Evolutionary conservation across 2,329 filamentous ascomycete species (phyloP).

Genomic region (Fusarium succisae): DNA sequence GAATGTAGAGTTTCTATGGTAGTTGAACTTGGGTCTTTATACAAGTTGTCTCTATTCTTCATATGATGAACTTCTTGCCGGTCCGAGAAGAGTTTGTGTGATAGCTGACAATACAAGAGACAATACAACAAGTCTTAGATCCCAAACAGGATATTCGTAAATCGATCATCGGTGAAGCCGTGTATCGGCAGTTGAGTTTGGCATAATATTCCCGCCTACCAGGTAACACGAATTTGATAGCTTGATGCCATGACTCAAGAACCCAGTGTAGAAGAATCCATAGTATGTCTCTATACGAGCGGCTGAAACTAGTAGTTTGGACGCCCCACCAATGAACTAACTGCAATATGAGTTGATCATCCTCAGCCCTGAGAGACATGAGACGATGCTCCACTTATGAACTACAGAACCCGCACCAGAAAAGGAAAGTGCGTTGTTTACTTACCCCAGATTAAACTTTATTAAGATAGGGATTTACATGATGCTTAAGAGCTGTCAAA

Average conservation of each 20-base stretch:
- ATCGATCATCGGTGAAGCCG: background rate
- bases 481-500: background rate
- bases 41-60: background rate
- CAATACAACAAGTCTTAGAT: no score
- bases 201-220: background rate
- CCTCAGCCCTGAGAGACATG: background rate
- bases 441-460: background rate
- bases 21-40: background rate
- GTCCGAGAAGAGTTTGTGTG: background rate
- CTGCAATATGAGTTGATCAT: background rate
- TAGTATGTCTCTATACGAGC: background rate
- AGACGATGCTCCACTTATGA: background rate
- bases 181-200: background rate
- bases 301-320: background rate
- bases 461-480: background rate
- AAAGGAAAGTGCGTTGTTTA: background rate
- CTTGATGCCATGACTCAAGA: background rate
- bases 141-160: background rate
- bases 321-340: background rate
- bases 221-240: background rate
- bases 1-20: accelerated
- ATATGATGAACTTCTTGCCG: background rate
- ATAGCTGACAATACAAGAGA: background rate
- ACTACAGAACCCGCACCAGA: background rate
- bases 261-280: background rate